Conservation (phyloP, 2,329 filamentous ascomycete species). For the Dothistroma septosporum region DNA sequence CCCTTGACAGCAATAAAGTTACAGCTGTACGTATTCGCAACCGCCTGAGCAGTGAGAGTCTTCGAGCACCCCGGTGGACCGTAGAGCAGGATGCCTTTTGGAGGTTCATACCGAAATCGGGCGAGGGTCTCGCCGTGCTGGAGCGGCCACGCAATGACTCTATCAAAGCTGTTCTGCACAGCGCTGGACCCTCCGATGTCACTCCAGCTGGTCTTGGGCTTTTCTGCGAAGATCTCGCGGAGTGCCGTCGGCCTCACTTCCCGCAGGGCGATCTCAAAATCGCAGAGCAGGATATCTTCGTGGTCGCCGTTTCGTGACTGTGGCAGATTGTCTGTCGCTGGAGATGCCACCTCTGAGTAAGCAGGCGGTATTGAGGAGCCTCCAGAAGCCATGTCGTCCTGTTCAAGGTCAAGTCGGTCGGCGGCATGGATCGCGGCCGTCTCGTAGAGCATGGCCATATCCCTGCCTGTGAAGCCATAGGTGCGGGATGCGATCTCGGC, state of each 20-base stretch:
- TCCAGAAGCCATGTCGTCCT: conserved; percentile 18
- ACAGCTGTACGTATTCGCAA: conserved; percentile 83
- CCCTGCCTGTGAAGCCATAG: conserved; percentile 80
- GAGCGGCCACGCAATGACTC: conserved; percentile 56
- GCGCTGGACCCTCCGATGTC: conserved; percentile 82
- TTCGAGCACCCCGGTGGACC: conserved; percentile 94
- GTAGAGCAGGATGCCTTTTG: conserved; percentile 83
- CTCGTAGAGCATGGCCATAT: conserved; percentile 64
- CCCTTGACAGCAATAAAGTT: conserved; percentile 96
- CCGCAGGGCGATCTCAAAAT: conserved; percentile 60
- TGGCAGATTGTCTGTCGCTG: not conserved
- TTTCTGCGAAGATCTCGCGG: conserved; percentile 83
- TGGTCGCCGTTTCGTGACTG: not conserved
- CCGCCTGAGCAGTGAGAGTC: conserved; percentile 83
- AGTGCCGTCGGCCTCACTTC: conserved; percentile 77
- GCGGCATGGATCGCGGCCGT: conserved; percentile 45
- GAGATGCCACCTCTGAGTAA: conserved; percentile 9
- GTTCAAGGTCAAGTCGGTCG: conserved; percentile 33
- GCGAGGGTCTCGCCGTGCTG: conserved; percentile 52
- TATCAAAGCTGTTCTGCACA: conserved; percentile 61
- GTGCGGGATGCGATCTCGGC: conserved; percentile 66
- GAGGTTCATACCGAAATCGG: conserved; percentile 53
- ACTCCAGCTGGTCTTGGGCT: conserved; percentile 77
- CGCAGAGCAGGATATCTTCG: not conserved
- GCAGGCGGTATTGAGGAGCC: conserved; percentile 17